A percentile compares a stretch with the other conserved stretches of the same genome.
These are phyloP conservation scores for Rhodotorula diobovata DNA, from an alignment of 768 basidiomycete genomes.

Conservation along the genomic window DNA sequence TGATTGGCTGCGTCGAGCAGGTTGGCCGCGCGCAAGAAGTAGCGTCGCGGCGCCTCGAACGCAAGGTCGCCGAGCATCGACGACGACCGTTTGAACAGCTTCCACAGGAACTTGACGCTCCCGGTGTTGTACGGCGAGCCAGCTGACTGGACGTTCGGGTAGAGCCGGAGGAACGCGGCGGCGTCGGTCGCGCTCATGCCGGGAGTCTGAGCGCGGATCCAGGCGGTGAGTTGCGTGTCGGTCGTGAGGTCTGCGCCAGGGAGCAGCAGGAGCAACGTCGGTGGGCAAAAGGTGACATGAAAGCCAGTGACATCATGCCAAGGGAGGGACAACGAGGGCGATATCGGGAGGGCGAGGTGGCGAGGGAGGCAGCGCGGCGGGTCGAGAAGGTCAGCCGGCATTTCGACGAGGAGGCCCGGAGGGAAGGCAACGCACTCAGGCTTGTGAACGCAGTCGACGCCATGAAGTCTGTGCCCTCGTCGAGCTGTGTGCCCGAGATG, in stretches of 20 bases:
- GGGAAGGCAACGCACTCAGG: constrained; percentile 46
- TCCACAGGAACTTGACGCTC: constrained; percentile 46
- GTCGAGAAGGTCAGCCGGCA: too few species aligned
- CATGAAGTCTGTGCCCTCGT: constrained; percentile 42
- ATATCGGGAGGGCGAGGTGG: too few species aligned
- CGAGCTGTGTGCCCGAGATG: constrained; percentile 1
- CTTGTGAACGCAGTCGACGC: constrained; percentile 32
- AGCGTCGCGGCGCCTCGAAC: constrained; percentile 56
- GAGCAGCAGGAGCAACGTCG: background rate
- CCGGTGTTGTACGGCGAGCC: constrained; percentile 60
- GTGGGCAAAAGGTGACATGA: background rate
- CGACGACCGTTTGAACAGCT: constrained; percentile 57
- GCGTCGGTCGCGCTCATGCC: constrained; percentile 50
- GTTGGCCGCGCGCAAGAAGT: constrained; percentile 50
- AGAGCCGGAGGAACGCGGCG: constrained; percentile 50
- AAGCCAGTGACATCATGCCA: too few species aligned
- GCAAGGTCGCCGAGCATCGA: constrained; percentile 61
- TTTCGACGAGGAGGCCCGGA: too few species aligned
- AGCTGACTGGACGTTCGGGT: constrained; percentile 54
- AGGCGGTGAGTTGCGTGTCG: background rate
- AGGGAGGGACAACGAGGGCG: background rate
- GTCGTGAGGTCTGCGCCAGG: background rate
- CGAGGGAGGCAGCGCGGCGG: too few species aligned
- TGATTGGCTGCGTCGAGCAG: background rate
- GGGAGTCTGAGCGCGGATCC: constrained; percentile 49